phyloP scores from a whole-genome alignment of 208 protist genomes.

The Novymonas esmeraldas region DNA sequence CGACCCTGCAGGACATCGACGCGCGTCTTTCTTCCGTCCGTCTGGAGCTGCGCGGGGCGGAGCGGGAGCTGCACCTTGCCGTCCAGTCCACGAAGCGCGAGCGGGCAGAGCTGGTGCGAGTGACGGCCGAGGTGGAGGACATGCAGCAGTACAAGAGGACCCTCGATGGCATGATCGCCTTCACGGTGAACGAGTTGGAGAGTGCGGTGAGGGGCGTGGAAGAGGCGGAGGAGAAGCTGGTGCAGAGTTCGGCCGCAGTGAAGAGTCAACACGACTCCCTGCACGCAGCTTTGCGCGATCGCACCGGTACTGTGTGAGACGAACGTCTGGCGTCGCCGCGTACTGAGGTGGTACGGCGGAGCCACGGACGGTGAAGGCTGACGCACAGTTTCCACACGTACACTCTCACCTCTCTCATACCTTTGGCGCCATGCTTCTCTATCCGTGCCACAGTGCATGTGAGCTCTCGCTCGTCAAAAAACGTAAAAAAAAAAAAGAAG shows the following conservation, averaged over 20 bases:
- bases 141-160: conserved; percentile 25
- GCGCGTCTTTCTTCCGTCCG: neutral
- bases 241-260: neutral
- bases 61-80: conserved; percentile 5
- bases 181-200: conserved; percentile 18
- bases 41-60: conserved; percentile 1
- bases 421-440: too few relatives aligned
- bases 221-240: conserved; percentile 11
- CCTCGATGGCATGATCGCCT: conserved; percentile 17
- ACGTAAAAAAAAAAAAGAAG: too few relatives aligned
- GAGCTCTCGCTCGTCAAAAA: too few relatives aligned
- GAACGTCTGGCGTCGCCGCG: too few relatives aligned
- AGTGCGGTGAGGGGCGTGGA: conserved; percentile 14
- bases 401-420: too few relatives aligned
- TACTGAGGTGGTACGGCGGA: too few relatives aligned
- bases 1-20: neutral
- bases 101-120: neutral
- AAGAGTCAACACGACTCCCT: neutral
- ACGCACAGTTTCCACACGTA: too few relatives aligned
- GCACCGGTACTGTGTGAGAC: too few relatives aligned
- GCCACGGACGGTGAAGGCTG: too few relatives aligned
- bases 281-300: conserved; percentile 1
- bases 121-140: conserved; percentile 1
- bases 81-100: conserved; percentile 4
- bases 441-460: too few relatives aligned